phyloP scores from a whole-genome alignment of 2,329 filamentous ascomycete genomes.

The Gremmenia infestans region DNA sequence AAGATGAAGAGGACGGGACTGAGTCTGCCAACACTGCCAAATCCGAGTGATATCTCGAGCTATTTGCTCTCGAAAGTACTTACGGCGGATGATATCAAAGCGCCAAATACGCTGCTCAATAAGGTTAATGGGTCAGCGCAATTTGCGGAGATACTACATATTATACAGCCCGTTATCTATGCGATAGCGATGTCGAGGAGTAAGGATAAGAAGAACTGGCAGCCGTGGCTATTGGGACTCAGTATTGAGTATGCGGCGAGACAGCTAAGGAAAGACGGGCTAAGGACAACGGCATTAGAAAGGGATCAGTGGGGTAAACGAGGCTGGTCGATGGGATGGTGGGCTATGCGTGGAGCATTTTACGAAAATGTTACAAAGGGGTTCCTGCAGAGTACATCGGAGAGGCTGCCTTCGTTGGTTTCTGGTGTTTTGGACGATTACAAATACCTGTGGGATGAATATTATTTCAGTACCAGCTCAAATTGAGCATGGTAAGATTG shows the following conservation, averaged over 20 bases:
- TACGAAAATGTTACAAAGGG: constrained; percentile 88
- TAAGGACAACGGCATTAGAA: constrained; percentile 77
- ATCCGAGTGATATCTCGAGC: constrained; percentile 73
- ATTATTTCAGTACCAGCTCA: constrained; percentile 63
- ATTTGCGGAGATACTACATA: constrained; percentile 85
- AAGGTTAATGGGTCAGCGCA: constrained; percentile 68
- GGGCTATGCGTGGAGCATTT: constrained; percentile 92
- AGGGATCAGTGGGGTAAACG: constrained; percentile 83
- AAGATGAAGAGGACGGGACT: constrained; percentile 92
- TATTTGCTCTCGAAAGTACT: constrained; percentile 88
- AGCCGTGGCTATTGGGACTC: constrained; percentile 84
- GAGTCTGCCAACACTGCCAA: constrained; percentile 76
- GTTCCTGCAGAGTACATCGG: constrained; percentile 52
- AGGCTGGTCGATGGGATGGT: constrained; percentile 91
- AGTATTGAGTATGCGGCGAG: constrained; percentile 82
- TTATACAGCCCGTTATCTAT: constrained; percentile 82
- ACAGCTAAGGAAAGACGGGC: constrained; percentile 63
- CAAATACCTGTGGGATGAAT: constrained; percentile 96
- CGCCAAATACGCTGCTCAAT: constrained; percentile 81
- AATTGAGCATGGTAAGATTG: constrained; percentile 17
- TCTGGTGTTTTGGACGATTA: constrained; percentile 91
- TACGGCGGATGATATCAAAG: constrained; percentile 94
- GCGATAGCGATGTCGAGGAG: constrained; percentile 70
- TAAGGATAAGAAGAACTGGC: constrained; percentile 74
- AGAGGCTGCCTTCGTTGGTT: constrained; percentile 57